Percentiles rank a stretch among this genome's conserved stretches.
Conservation (phyloP, 805 yeast species). For the Starmerella geochares region DNA sequence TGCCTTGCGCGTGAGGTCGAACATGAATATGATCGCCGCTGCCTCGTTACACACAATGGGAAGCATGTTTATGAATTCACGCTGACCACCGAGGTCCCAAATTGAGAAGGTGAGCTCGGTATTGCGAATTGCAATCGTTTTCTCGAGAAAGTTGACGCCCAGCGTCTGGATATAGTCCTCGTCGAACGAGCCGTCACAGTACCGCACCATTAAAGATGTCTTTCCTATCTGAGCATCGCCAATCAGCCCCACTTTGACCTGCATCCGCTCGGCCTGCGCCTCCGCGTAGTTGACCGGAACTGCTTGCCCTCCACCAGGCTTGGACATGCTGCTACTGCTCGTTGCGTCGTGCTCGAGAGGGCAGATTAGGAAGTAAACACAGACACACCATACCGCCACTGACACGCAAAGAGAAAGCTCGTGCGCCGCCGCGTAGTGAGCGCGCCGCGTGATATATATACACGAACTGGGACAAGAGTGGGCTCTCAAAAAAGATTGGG, state of each 20-base stretch:
- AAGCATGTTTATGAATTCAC: slow-evolving; percentile 89
- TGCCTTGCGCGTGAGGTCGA: slow-evolving; percentile 76
- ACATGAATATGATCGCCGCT: slow-evolving; percentile 80
- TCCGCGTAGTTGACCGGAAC: slow-evolving; percentile 22
- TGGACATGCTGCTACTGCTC: slow-evolving; percentile 6
- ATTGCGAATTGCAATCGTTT: slow-evolving; percentile 68
- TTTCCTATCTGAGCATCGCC: slow-evolving; percentile 97
- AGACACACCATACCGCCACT: neutral
- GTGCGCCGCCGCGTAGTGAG: neutral
- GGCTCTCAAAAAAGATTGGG: too few relatives aligned
- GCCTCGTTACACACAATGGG: slow-evolving; percentile 89
- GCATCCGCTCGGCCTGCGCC: slow-evolving; percentile 27
- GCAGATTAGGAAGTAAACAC: slow-evolving; percentile 1
- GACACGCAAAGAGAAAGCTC: neutral
- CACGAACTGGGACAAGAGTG: too few relatives aligned
- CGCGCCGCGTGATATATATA: too few relatives aligned
- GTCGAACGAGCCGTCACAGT: slow-evolving; percentile 89
- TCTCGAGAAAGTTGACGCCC: slow-evolving; percentile 93
- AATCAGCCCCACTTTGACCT: slow-evolving; percentile 74
- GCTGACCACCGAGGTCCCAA: slow-evolving; percentile 95
- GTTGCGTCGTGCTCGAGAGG: neutral
- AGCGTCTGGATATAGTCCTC: slow-evolving; percentile 86
- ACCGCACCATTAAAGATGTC: slow-evolving; percentile 91
- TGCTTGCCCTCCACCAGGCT: slow-evolving; percentile 7
- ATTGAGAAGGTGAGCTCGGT: slow-evolving; percentile 84